Evolutionary conservation across 192 early-diverging fungal genomes (phyloP).

Genomic region (Coemansia sp.): DNA sequence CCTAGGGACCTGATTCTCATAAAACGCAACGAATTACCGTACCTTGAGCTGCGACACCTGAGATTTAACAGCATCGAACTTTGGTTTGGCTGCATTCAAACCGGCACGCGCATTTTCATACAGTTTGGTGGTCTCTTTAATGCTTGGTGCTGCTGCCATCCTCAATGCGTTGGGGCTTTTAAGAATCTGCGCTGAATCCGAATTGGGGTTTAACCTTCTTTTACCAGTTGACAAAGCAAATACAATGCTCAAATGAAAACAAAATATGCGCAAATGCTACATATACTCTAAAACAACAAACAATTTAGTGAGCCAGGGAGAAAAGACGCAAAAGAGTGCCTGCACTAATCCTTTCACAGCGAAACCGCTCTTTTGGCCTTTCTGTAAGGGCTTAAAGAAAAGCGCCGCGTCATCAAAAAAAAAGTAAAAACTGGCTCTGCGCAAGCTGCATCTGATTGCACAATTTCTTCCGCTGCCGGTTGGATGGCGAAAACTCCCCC

Average conservation of each 20-base stretch:
- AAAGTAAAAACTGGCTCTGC: background rate
- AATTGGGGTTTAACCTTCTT: no score
- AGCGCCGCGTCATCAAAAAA: no score
- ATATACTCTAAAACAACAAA: no score
- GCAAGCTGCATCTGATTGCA: background rate
- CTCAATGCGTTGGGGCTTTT: background rate
- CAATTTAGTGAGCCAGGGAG: no score
- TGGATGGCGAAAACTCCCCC: background rate
- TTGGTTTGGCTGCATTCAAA: constrained; percentile 35
- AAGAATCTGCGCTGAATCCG: background rate
- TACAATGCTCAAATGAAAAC: no score
- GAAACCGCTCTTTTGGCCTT: no score
- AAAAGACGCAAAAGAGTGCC: no score
- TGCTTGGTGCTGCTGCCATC: constrained; percentile 9
- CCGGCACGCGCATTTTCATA: constrained; percentile 41
- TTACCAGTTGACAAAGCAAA: no score
- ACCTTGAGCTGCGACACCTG: constrained; percentile 55
- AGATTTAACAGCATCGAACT: constrained; percentile 36
- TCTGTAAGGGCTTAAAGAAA: no score
- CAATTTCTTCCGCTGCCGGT: background rate
- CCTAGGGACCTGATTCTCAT: background rate
- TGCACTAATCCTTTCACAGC: no score
- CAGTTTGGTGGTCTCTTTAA: constrained; percentile 7
- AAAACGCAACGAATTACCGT: background rate
- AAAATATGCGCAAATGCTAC: no score